Percentiles rank a stretch among this genome's conserved stretches.
Conservation (phyloP, 371 early-diverging fungal genomes). For the Paraphysoderma sedebokerense region DNA sequence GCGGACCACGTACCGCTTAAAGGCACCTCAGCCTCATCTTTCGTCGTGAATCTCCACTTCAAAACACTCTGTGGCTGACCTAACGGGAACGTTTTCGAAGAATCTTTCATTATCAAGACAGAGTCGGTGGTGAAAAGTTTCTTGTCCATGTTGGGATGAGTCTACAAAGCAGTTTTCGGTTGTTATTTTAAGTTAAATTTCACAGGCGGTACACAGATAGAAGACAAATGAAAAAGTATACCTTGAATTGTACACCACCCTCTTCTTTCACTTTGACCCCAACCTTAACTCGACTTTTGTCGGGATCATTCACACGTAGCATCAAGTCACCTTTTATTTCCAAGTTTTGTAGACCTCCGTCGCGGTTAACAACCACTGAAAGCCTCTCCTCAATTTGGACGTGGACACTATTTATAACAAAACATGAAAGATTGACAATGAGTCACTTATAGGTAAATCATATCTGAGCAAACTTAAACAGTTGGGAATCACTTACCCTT, state of each 20-base stretch:
- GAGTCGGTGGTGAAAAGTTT: slow-evolving; percentile 46
- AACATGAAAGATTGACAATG: not conserved
- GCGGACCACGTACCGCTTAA: slow-evolving; percentile 40
- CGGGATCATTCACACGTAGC: slow-evolving; percentile 51
- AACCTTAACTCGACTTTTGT: slow-evolving; percentile 35
- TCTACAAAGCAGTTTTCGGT: too few relatives aligned
- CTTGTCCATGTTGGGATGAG: slow-evolving; percentile 96
- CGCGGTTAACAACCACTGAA: slow-evolving; percentile 57
- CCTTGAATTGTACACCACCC: slow-evolving; percentile 55
- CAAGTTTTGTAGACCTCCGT: slow-evolving; percentile 78
- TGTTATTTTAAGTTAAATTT: too few relatives aligned
- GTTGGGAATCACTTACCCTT: too few relatives aligned
- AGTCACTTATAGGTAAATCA: too few relatives aligned
- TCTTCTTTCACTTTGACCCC: slow-evolving; percentile 31
- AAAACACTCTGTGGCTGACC: slow-evolving; percentile 67
- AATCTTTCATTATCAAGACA: slow-evolving; percentile 62
- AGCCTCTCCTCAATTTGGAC: slow-evolving; percentile 74
- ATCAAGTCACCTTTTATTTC: slow-evolving; percentile 83
- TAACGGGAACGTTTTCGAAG: slow-evolving; percentile 67
- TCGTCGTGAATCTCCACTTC: slow-evolving; percentile 66
- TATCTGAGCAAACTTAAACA: too few relatives aligned
- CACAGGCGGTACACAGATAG: too few relatives aligned
- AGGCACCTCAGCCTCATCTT: slow-evolving; percentile 67
- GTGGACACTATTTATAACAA: slow-evolving; percentile 44
- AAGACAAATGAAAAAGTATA: slow-evolving; percentile 8